Percentiles rank a stretch among this genome's conserved stretches.
These are phyloP conservation scores for Huntiella savannae DNA, from an alignment of 2,329 filamentous ascomycete species.

Conservation along the genomic window DNA sequence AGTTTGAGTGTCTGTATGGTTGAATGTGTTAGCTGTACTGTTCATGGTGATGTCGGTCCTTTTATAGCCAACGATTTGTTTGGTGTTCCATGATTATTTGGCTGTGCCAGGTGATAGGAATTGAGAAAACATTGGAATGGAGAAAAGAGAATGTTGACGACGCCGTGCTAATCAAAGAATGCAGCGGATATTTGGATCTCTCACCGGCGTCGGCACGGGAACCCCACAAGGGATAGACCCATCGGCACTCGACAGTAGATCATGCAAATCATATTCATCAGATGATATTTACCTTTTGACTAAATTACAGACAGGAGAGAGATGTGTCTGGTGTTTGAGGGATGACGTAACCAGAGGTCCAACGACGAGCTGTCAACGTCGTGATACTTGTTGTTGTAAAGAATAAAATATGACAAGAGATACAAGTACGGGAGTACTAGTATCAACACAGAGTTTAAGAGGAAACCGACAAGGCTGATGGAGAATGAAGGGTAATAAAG, in stretches of 20 bases:
- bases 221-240: no score
- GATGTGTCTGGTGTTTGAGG: neutral
- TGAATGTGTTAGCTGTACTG: neutral
- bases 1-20: neutral
- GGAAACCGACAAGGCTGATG: neutral
- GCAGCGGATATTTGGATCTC: neutral
- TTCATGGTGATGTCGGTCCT: neutral
- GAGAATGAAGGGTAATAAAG: slow-evolving; percentile 2
- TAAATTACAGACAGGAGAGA: neutral
- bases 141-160: neutral
- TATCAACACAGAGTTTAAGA: neutral
- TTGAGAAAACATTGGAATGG: neutral
- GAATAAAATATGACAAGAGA: neutral
- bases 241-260: neutral
- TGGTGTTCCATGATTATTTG: neutral
- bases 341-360: neutral
- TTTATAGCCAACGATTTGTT: neutral
- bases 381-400: neutral
- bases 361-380: neutral
- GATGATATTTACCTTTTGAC: neutral
- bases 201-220: neutral
- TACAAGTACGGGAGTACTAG: neutral
- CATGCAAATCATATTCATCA: neutral
- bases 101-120: neutral
- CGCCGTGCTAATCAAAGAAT: neutral